Base-by-base conservation (phyloP, 306 rosid species). In the Rosa rugosa region DNA sequence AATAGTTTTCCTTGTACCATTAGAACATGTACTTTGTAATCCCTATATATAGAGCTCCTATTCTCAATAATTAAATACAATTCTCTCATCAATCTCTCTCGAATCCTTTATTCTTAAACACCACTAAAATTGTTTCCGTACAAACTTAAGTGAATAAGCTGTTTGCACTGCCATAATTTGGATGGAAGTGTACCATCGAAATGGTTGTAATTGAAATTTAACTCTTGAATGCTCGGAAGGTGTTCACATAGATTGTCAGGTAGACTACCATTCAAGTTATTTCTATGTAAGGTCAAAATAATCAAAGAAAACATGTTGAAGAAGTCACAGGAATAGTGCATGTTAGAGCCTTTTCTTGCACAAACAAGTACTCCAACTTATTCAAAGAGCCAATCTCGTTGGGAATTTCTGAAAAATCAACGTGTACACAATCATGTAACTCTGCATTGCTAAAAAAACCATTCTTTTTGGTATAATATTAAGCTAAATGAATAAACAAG, bases 241-340 rank as follows among this genome's bases (percentile, higher is more conserved):
- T 73, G 22, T 22, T 77, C 38, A 25, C 75, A 77, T 9, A 71
- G n/a, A 60, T 67, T 38, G 1, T 16, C 46, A 0, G 82, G 79
- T 20, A 80, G 75, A 27, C 31, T 27, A 17, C 79, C 79, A 0
- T 36, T 41, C 17, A 68, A 45, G 42, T 41, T 67, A 27, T 80
- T 80, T 5, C 0, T 17, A 0, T 5, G 69, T 46, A 38, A 31
- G 34, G 36, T 45, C 41, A 81, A 54, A 11, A 0, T 25, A 8
- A 10, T 42, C 40, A 75, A 14, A 54, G 80, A 14, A 42, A 77
- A 81, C 67, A 75, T 27, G 23, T 80, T 80, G 72, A 75, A 80
- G 3, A 75, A 10, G 27, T 8, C 1, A 0, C 34, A 31, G 34
- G 84, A 69, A 75, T 57, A 27, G 45, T 3, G 8, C 72, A 80